Conservation (phyloP, 2,329 filamentous ascomycete genomes). For the Fusarium agapanthi region DNA sequence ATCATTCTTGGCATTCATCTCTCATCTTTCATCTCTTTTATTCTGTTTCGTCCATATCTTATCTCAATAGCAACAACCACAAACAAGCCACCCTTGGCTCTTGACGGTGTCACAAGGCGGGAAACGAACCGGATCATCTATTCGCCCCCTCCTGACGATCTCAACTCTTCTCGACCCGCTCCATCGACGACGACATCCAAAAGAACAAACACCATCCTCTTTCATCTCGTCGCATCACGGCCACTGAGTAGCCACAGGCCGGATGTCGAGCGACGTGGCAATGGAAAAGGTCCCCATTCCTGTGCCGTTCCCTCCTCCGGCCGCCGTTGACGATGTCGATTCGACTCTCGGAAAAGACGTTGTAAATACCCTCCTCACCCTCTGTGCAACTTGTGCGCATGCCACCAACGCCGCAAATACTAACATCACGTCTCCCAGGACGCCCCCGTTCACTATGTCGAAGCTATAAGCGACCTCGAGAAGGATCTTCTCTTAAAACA, state of each 20-base stretch:
- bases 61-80: not conserved
- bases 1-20: slow-evolving; percentile 30
- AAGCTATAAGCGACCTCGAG: slow-evolving; percentile 43
- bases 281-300: slow-evolving; percentile 34
- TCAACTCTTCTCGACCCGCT: not conserved
- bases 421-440: slow-evolving; percentile 29
- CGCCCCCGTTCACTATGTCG: slow-evolving; percentile 29
- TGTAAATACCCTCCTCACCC: slow-evolving; percentile 16
- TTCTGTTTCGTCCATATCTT: not conserved
- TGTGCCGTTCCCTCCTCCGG: slow-evolving; percentile 39
- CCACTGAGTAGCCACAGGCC: slow-evolving; percentile 19
- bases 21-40: slow-evolving; percentile 18
- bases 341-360: slow-evolving; percentile 39
- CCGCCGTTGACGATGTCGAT: slow-evolving; percentile 40
- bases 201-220: not conserved
- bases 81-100: not conserved
- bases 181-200: not conserved
- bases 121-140: not conserved
- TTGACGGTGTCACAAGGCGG: slow-evolving; percentile 4
- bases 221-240: slow-evolving; percentile 8
- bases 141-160: slow-evolving; percentile 23
- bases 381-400: slow-evolving; percentile 1
- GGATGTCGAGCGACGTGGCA: slow-evolving; percentile 30
- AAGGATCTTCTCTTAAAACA: slow-evolving; percentile 63
- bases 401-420: not conserved